Conservation (phyloP, 2,329 filamentous ascomycete species). For the Samsoniella hepiali region DNA sequence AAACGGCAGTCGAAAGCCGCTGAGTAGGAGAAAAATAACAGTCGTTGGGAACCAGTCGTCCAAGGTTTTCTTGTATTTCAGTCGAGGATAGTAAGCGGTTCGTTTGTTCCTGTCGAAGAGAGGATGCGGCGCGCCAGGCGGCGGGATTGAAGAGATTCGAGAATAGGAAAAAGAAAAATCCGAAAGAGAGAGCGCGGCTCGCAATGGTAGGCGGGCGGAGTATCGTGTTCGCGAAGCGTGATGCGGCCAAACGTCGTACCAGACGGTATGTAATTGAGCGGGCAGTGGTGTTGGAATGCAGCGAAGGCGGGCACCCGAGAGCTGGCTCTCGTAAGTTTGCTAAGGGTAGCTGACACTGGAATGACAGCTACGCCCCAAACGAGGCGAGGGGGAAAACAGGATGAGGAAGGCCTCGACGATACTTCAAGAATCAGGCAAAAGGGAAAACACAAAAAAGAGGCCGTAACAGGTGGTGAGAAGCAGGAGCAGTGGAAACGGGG, state of each 20-base stretch:
- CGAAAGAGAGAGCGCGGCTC: constrained; percentile 13
- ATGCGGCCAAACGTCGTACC: constrained; percentile 14
- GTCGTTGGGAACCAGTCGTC: constrained; percentile 8
- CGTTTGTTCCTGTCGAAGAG: constrained; percentile 2
- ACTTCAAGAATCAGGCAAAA: not conserved
- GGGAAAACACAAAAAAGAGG: not conserved
- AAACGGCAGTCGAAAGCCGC: not conserved
- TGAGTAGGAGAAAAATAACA: not conserved
- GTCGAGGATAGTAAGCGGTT: not conserved
- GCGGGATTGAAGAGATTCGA: not conserved
- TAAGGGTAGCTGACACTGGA: constrained; percentile 7
- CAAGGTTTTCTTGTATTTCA: not conserved
- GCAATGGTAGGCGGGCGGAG: not conserved
- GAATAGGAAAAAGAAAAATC: constrained; percentile 1
- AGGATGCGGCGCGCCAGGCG: constrained; percentile 13
- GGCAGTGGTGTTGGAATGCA: constrained; percentile 14
- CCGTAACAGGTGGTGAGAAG: constrained; percentile 10
- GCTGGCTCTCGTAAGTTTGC: not conserved
- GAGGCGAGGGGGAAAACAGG: not conserved
- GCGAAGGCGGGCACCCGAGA: not conserved
- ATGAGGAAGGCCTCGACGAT: not conserved
- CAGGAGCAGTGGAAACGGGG: not conserved
- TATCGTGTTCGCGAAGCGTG: constrained; percentile 13
- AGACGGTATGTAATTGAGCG: constrained; percentile 15
- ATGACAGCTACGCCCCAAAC: constrained; percentile 8